Base-by-base conservation (phyloP, 768 basidiomycete species). In the Russula brevipes region DNA sequence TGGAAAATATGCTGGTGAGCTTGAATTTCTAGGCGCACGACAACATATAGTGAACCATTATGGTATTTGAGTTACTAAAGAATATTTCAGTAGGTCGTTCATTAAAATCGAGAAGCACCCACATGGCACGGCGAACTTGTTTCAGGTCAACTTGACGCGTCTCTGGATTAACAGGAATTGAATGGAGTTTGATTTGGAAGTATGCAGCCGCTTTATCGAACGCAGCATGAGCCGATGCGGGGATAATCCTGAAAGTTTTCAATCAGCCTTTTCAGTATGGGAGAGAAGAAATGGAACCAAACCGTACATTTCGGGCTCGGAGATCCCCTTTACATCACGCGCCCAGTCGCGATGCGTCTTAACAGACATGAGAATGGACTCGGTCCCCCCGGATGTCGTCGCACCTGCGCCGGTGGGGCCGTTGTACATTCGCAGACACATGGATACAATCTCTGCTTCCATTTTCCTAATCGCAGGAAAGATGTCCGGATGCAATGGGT, bases 331-430 rank as follows among this genome's bases (percentile, higher is more conserved):
- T 45, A 87, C 86, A 1, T 78, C 81, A 50, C 81, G 77, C 6
- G 92, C 96, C 91, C 95, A 97, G 67, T 98, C 94, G 14, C 94
- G 83, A 71, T 99, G 86, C 0, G 94, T 90, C 78, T 98, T 98
- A 67, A 93, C 81, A 2, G 94, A 86, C 94, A 98, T 94, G 54
- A 99, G 78, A 68, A 98, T 98, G 24, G 89, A 91, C 73, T 99
- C 96, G 0, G 96, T 99, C 6, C 96, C 96, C 14, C 96, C 96
- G 0, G 89, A 89, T 1, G 96, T 99, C 74, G 95, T 98, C 6
- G 86, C 87, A 12, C 96, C 96, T 11, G 93, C 91, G 16, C 93
- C 93, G 54, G 82, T 76, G 1, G 93, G 89, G 66, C 88, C 86
- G 70, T 91, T 86, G 77, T 89, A 98, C 80, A 95, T 79, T 61